Conservation (phyloP, 2,329 filamentous ascomycete species). For the Zelopaecilomyces penicillatus region DNA sequence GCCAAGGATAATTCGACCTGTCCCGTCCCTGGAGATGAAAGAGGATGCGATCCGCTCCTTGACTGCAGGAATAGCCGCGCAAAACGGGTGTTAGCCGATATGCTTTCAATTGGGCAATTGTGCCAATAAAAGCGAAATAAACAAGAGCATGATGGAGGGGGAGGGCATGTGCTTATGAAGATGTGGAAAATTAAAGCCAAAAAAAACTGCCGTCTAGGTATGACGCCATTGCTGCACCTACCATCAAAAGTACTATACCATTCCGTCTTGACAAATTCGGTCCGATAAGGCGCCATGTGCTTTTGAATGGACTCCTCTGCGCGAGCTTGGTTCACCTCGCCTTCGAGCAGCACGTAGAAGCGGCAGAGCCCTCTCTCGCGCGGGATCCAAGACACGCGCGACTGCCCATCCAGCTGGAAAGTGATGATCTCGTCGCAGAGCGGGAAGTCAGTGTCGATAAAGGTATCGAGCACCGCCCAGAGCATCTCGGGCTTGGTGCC, state of each 20-base stretch:
- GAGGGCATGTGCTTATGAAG: conserved; percentile 1
- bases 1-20: conserved; percentile 40
- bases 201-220: too few relatives aligned
- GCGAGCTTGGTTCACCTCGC: conserved; percentile 31
- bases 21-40: conserved; percentile 30
- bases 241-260: conserved; percentile 44
- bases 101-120: too few relatives aligned
- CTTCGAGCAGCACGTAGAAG: conserved; percentile 39
- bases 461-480: conserved; percentile 40
- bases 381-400: conserved; percentile 40
- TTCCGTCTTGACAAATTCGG: conserved; percentile 35
- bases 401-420: conserved; percentile 36
- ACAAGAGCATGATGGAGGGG: background rate
- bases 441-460: conserved; percentile 41
- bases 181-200: conserved; percentile 1
- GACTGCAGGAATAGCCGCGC: conserved; percentile 18
- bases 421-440: conserved; percentile 38
- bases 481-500: conserved; percentile 42
- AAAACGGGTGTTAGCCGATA: background rate
- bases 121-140: background rate
- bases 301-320: conserved; percentile 33
- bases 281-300: conserved; percentile 34
- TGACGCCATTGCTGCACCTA: conserved; percentile 16
- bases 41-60: conserved; percentile 32
- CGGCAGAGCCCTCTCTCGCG: conserved; percentile 37